These are phyloP conservation scores for Plasmodium cynomolgi DNA, from an alignment of 169 alveolate genomes.

Conservation along the genomic window DNA sequence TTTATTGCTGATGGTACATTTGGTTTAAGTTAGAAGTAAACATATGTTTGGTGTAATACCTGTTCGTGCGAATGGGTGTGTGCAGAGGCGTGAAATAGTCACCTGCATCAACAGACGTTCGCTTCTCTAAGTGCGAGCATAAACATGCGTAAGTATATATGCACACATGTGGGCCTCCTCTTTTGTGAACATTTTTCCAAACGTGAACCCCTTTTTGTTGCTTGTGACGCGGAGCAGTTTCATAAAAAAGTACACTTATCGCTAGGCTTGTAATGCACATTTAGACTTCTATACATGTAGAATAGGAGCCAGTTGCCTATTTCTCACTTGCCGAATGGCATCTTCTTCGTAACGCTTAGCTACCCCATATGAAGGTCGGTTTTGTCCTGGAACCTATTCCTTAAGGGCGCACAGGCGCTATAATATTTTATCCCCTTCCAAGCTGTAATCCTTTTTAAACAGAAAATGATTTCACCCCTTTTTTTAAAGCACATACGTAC, in stretches of 20 bases:
- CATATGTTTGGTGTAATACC: neutral
- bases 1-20: neutral
- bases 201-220: neutral
- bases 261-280: neutral
- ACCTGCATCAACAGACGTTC: neutral
- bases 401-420: neutral
- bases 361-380: neutral
- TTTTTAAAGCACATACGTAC: neutral
- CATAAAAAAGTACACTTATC: neutral
- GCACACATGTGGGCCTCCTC: neutral
- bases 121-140: neutral
- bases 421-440: neutral
- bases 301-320: neutral
- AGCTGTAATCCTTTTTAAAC: neutral
- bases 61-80: neutral
- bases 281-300: neutral
- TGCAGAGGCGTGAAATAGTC: neutral
- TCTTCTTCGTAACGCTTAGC: neutral
- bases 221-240: neutral
- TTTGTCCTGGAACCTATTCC: neutral
- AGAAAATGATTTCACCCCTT: neutral
- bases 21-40: neutral
- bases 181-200: neutral
- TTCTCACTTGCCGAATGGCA: neutral
- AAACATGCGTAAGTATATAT: neutral